phyloP scores from a whole-genome alignment of 2,329 filamentous ascomycete genomes.

The Alternaria infectoria region DNA sequence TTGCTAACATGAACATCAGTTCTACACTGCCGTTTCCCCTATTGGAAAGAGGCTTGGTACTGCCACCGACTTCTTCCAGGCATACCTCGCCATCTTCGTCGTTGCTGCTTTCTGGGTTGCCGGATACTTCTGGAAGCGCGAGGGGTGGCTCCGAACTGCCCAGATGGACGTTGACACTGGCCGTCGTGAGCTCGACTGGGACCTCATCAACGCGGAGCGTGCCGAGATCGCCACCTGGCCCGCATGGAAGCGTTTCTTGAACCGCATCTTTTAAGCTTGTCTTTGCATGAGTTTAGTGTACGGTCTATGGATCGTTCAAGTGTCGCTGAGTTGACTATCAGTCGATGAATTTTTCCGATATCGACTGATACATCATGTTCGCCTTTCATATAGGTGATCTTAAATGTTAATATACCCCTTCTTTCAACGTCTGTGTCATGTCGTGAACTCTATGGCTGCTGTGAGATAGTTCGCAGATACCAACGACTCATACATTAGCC shows the following conservation, averaged over 20 bases:
- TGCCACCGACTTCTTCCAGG: constrained; percentile 54
- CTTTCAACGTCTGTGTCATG: not conserved
- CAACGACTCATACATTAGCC: not conserved
- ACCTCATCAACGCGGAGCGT: constrained; percentile 63
- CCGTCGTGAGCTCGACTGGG: constrained; percentile 70
- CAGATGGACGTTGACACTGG: constrained; percentile 73
- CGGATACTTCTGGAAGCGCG: constrained; percentile 70
- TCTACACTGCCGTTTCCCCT: constrained; percentile 50
- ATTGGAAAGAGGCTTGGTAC: constrained; percentile 35
- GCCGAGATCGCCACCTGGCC: constrained; percentile 60
- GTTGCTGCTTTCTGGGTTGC: constrained; percentile 50
- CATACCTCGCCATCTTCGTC: constrained; percentile 56
- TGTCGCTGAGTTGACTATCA: not conserved
- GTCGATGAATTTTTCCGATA: not conserved
- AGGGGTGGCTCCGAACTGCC: constrained; percentile 62
- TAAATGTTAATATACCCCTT: constrained; percentile 7
- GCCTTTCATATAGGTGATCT: not conserved
- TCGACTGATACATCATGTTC: not conserved
- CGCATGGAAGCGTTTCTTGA: constrained; percentile 51
- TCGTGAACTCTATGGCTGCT: not conserved
- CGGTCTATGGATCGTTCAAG: not conserved
- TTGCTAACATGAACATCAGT: constrained; percentile 31
- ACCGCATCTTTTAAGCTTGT: constrained; percentile 36
- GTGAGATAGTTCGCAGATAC: not conserved
- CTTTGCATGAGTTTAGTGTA: not conserved